Evolutionary conservation across 371 early-diverging fungal species (phyloP), one percentile per base, ranked within the genome.

Genomic region (Zopfochytrium polystomum): DNA sequence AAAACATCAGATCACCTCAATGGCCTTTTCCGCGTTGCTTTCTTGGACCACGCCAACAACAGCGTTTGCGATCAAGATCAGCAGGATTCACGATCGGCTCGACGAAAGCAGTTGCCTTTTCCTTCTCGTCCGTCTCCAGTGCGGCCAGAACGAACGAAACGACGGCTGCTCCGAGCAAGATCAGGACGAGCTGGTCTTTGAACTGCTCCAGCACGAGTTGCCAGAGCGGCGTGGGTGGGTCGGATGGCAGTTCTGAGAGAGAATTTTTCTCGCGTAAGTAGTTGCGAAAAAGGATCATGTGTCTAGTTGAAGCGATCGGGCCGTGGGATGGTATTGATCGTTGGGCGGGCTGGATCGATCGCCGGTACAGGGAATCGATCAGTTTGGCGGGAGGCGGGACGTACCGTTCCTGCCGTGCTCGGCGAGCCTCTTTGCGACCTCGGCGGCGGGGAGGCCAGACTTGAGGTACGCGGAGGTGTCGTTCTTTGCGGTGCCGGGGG

Each of bases 41-140:
- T 98, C 98, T 76, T 98, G 96, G 32, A 95, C 76, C 15, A 96
- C 95, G 49, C 98, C 98, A 33, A 98, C 96, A 7, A 90, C 87
- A 2, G 98, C 96, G 68, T 98, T 98, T 49, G 95, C 96, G 70
- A 98, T 91, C 64, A 98, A 76, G 67, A 98, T 96, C 42, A 98
- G 78, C 60, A 96, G 76, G 65, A 98, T 96, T n/a, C 33, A 98
- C 98, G 53, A 91, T 75, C 2, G 98, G 97, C 79, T 98, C 98
- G 34, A 96, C 97, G 80, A 90, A 96, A 9, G 97, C 96, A 0
- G 91, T 89, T 2, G 63, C 48, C n/a, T 45, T 44, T 35, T 74
- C 77, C n/a, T 65, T 42, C 32, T 69, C 79, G 58, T 75, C 77
- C 45, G 88, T 90, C 67, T 96, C 98, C 56, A 95, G 80, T 13